Conservation (phyloP, 164 flowering plant genomes). For the Aristolochia fimbriata region DNA sequence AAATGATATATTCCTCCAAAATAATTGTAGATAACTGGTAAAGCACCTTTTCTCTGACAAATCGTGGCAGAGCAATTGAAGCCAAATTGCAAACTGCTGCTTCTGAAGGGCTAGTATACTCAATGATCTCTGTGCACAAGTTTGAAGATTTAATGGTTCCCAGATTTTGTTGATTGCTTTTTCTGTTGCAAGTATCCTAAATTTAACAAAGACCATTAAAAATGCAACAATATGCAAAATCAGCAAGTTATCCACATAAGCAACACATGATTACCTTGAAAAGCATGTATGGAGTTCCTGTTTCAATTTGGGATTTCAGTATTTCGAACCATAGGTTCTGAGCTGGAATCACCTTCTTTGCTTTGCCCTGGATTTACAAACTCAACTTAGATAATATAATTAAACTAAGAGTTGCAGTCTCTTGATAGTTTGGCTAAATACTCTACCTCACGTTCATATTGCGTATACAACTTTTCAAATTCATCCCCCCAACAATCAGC, state of each 20-base stretch:
- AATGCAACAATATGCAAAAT: too few species aligned
- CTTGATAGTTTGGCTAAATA: background rate
- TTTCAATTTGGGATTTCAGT: conserved; percentile 84
- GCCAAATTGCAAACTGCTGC: conserved; percentile 99
- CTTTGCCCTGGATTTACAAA: conserved; percentile 61
- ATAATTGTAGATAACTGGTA: background rate
- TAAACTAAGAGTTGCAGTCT: background rate
- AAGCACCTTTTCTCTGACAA: conserved; percentile 96
- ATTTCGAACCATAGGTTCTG: conserved; percentile 91
- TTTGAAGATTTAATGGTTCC: conserved; percentile 96
- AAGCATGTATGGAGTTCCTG: conserved; percentile 98
- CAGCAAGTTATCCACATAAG: background rate
- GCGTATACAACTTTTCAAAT: conserved; percentile 60
- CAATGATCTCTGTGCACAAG: conserved; percentile 90
- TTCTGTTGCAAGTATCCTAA: conserved; percentile 90
- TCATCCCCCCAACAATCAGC: conserved; percentile 98
- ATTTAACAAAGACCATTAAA: conserved; percentile 5
- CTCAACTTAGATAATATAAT: background rate
- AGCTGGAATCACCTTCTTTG: conserved; percentile 90
- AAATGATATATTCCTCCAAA: background rate
- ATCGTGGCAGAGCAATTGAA: conserved; percentile 92
- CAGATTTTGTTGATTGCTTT: conserved; percentile 95
- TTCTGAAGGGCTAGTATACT: conserved; percentile 94
- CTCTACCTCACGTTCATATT: conserved; percentile 72
- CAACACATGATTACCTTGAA: conserved; percentile 51